Evolutionary conservation across 1,284 basidiomycete genomes (phyloP).

Genomic region (Austroboletus novae-zelandiae): DNA sequence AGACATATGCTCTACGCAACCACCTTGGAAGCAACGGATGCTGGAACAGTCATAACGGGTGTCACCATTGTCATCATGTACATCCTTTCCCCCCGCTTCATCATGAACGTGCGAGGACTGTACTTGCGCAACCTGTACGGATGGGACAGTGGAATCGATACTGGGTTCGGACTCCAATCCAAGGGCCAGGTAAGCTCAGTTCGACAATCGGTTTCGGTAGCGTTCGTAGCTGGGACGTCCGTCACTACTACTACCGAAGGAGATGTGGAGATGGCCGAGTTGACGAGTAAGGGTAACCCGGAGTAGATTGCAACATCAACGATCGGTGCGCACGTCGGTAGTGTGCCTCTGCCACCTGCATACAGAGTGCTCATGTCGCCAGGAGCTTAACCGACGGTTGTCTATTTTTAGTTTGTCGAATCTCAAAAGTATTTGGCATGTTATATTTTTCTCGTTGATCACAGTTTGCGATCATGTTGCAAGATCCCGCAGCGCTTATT

Average conservation of each 20-base stretch:
- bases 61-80: conserved; percentile 10
- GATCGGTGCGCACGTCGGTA: no score
- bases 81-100: conserved; percentile 18
- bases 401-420: no score
- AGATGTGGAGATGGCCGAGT: conserved; percentile 9
- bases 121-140: not conserved
- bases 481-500: no score
- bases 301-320: no score
- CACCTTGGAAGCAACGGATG: conserved; percentile 1
- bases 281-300: no score
- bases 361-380: no score
- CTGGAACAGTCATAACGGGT: not conserved
- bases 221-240: not conserved
- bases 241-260: not conserved
- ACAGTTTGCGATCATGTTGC: no score
- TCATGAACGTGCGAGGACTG: conserved; percentile 18
- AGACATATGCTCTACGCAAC: conserved; percentile 18
- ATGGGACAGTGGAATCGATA: conserved; percentile 6
- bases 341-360: no score
- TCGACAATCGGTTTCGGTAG: not conserved
- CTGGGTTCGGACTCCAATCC: conserved; percentile 12
- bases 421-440: no score
- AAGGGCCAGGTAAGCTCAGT: not conserved
- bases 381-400: no score
- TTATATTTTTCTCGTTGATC: no score